Percentiles rank a stretch among this genome's conserved stretches.
Conservation (phyloP, 176 grass and related monocot genomes). For the Oryza australiensis region DNA sequence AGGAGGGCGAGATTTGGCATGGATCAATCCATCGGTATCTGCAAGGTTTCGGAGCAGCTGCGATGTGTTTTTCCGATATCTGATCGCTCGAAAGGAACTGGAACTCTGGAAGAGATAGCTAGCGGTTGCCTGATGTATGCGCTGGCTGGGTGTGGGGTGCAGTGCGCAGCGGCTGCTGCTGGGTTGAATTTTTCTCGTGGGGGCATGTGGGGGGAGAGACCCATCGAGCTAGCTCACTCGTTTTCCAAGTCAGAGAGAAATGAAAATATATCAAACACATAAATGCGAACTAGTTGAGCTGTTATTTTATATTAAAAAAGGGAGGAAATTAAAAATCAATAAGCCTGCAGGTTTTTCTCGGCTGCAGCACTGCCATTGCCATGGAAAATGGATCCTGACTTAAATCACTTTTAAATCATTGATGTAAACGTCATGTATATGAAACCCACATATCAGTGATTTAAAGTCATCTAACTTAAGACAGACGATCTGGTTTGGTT, state of each 20-base stretch:
- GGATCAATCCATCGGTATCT: not conserved
- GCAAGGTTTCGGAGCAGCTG: not conserved
- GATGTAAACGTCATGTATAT: no score
- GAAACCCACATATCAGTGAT: no score
- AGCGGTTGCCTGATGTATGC: not conserved
- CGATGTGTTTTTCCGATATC: not conserved
- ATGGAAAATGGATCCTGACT: no score
- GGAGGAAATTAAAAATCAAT: not conserved
- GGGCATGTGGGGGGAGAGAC: not conserved
- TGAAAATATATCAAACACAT: not conserved
- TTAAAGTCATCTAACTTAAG: no score
- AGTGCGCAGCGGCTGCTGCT: not conserved
- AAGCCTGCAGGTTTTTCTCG: not conserved
- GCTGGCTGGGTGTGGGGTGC: not conserved
- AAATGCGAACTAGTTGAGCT: not conserved
- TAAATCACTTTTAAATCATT: no score
- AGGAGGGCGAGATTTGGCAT: not conserved
- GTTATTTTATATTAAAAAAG: not conserved
- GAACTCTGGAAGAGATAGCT: not conserved
- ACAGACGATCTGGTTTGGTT: no score
- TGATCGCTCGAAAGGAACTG: not conserved
- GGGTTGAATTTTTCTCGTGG: slow-evolving; percentile 21
- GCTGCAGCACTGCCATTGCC: not conserved
- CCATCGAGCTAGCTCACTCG: not conserved
- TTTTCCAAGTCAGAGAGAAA: slow-evolving; percentile 37